phyloP scores from a whole-genome alignment of 805 yeast species.

The Ogataea zsoltii region DNA sequence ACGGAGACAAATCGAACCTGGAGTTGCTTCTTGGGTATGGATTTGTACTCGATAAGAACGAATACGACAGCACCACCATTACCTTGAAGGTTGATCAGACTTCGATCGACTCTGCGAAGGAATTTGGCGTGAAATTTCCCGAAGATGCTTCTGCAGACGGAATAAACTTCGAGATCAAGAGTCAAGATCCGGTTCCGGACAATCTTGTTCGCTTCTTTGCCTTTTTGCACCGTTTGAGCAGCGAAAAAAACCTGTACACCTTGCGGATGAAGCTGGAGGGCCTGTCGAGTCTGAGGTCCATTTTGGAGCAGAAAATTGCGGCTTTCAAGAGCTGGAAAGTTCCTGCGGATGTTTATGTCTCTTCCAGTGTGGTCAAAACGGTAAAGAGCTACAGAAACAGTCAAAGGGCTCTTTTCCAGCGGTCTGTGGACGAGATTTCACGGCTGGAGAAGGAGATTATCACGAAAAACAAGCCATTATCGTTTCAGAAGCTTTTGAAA shows the following conservation, averaged over 20 bases:
- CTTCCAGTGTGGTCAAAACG: conserved; percentile 29
- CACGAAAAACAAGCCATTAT: conserved; percentile 46
- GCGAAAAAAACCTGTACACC: conserved; percentile 46
- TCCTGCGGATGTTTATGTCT: conserved; percentile 19
- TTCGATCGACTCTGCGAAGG: conserved; percentile 25
- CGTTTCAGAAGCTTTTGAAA: conserved; percentile 49
- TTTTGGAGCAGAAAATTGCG: conserved; percentile 51
- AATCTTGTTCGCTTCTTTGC: conserved; percentile 55
- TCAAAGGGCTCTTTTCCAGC: conserved; percentile 49
- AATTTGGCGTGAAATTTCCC: conserved; percentile 44
- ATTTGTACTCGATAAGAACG: conserved; percentile 55
- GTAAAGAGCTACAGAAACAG: conserved; percentile 48
- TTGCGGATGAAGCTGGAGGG: conserved; percentile 64
- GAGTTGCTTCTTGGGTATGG: conserved; percentile 76
- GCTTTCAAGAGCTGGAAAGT: conserved; percentile 38
- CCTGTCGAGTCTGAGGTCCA: conserved; percentile 49
- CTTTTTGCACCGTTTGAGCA: conserved; percentile 47
- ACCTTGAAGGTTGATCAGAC: conserved; percentile 54
- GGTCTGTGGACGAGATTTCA: conserved; percentile 46
- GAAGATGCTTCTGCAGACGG: conserved; percentile 36
- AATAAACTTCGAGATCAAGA: conserved; percentile 42
- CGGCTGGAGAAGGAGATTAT: conserved; percentile 47
- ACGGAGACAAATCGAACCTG: conserved; percentile 72
- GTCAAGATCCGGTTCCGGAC: conserved; percentile 35
- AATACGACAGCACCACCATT: conserved; percentile 57